Evolutionary conservation across 2,329 filamentous ascomycete genomes (phyloP), one percentile per base, ranked within the genome.

Genomic region (Aphanocladium album): DNA sequence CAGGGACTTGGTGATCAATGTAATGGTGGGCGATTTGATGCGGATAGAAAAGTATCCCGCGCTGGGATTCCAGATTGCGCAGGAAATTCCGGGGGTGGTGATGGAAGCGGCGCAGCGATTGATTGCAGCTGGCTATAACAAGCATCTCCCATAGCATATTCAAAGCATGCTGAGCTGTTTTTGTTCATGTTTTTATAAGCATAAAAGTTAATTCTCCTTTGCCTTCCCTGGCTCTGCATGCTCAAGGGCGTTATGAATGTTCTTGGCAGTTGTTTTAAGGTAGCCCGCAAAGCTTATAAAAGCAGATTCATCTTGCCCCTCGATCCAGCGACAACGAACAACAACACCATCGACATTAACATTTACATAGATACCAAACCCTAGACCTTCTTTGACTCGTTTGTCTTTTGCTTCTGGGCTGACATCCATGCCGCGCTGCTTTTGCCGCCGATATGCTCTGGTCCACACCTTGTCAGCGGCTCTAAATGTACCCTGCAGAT

Each of bases 251-350:
- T 16, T 16, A 21, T 58, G 23, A 9, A 50, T 16, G 8, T 57
- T 57, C 46, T 64, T 63, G 1, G 63, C 67, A 5, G 68, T 78
- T 9, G 69, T 63, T 72, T 86, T 89, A 49, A 96, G 64, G 77
- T 93, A 91, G 0, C 91, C 92, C 62, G 87, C 89, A 64, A 99
- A 91, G 70, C 93, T 97, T 74, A 96, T 90, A 73, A 93, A 96
- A 0, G 95, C 70, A 0, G 87, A 80, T 19, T 83, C 78, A 65
- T 96, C 89, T 6, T 80, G 78, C 0, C 95, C 93, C 67, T 90
- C 86, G 1, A 91, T 69, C 93, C 73, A 76, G 35, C 89, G 80
- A 58, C 89, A 77, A 5, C 73, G 66, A 5, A 89, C 75, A 2
- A 70, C 73, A 0, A 87, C 76, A 19, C 74, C 70, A 1, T 70